phyloP scores from a whole-genome alignment of 768 basidiomycete species.

The Heimioporus sp. region DNA sequence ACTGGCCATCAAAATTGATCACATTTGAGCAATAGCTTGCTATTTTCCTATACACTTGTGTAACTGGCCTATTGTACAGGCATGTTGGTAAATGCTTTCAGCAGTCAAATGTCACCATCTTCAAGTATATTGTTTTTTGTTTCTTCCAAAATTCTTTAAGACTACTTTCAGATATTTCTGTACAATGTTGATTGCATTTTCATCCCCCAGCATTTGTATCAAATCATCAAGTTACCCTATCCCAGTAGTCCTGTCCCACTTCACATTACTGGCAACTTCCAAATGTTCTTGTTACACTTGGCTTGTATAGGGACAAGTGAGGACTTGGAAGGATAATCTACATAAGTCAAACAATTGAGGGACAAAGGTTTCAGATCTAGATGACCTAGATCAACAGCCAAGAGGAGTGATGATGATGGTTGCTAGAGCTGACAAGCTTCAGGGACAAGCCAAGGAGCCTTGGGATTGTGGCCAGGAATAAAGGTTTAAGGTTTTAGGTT shows the following conservation, averaged over 20 bases:
- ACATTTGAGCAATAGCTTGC: background rate
- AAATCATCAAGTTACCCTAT: background rate
- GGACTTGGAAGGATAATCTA: too few species aligned
- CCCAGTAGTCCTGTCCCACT: background rate
- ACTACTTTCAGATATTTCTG: background rate
- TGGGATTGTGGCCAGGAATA: too few species aligned
- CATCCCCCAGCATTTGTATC: background rate
- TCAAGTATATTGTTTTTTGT: background rate
- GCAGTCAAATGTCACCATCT: background rate
- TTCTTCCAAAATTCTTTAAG: background rate
- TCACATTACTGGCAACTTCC: background rate
- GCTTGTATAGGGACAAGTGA: too few species aligned
- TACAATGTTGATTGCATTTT: background rate
- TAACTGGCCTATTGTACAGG: background rate
- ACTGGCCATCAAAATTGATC: background rate
- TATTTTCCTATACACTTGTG: background rate
- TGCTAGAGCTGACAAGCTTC: too few species aligned
- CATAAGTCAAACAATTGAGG: too few species aligned
- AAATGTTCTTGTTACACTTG: too few species aligned
- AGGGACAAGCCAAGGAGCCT: too few species aligned
- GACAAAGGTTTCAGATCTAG: too few species aligned
- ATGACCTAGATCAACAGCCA: too few species aligned
- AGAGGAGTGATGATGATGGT: too few species aligned
- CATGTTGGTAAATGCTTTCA: background rate
- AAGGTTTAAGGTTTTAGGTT: too few species aligned